Base-by-base conservation (phyloP, 352 stramenopile genomes). In the Chrysophaeum taylorii region DNA sequence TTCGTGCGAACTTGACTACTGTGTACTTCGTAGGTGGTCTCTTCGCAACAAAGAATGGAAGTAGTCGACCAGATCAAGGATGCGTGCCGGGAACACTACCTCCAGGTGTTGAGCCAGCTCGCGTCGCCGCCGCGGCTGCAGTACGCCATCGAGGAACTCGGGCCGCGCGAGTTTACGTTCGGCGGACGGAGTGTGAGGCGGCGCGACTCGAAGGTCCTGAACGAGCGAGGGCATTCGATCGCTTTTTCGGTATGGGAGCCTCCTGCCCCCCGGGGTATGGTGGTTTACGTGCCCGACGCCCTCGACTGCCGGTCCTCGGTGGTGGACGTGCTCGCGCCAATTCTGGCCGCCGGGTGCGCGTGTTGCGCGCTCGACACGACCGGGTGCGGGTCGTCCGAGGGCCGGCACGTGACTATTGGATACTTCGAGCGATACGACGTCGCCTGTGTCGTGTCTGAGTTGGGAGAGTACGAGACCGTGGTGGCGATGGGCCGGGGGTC, bases 341-440 rank as follows among this genome's bases (percentile, higher is more conserved):
- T n/a, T n/a, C n/a, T n/a, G n/a, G n/a, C n/a, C n/a, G n/a, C n/a
- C n/a, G n/a, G n/a, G n/a, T n/a, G n/a, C n/a, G n/a, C n/a, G 27
- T 63, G 39, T 31, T 63, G 52, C 52, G 52, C 52, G 7, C 39
- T 63, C 25, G 52, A 63, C 33, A 63, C 52, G 52, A 63, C 52
- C 27, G 52, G 27, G 27, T 63, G 52, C 52, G 52, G 52, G 5
- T 15, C 7, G 25, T 9, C 7, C 4, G 52, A 31, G 7, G 52
- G 52, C 5, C 7, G 7, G 9, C 52, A 39, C 52, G 29, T 63
- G 25, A 41, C 52, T 31, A 41, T 63, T 31, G 52, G 52, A 7
- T 23, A 36, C 33, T 39, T 39, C 27, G 52, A 63, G 33, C 52
- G 52, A 23, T 63, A 25, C 9, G 52, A 63, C 52, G 52, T 63